Evolutionary conservation across 208 protist species (phyloP), one percentile per base, ranked within the genome.

Genomic region (Crithidia thermophila): DNA sequence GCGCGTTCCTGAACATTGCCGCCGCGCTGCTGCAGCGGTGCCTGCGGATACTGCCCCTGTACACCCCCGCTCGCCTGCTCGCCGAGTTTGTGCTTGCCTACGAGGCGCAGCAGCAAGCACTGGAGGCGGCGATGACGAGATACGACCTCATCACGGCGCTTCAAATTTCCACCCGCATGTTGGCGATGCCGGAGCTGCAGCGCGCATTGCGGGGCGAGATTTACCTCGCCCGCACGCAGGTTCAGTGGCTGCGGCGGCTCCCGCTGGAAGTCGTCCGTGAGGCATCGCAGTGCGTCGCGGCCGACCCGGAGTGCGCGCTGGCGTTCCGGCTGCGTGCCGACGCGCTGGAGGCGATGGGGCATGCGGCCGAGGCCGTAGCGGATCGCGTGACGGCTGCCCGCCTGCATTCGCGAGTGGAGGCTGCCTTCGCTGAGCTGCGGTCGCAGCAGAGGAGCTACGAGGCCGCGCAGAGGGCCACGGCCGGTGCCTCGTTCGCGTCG

Each of bases 1-100:
- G 57, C 20, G 47, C 75, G 4, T 94, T 89, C 79, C 59, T 93
- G 27, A 88, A 89, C 59, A 77, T 94, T 37, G 82, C 91, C 18
- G 89, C 87, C 4, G 75, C 73, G 16, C 68, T 93, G 46, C 59
- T 92, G 45, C 68, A 85, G 64, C 84, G 84, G 10, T 92, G 85
- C 52, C 65, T 97, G 28, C 56, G 56, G 6, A 47, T 91, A 20
- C 60, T 71, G 31, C 81, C 89, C 9, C 33, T 42, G 23, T 91
- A 88, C 73, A 61, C 72, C 2, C 84, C 87, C 13, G 89, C 88
- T 10, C 52, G 90, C 52, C 14, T 74, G 8, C 73, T 97, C 18
- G 89, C 82, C 25, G 68, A 86, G 53, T 89, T 91, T 51, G 66
- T 97, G 37, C 72, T 91, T 1, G 56, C 72, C 2, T 57, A 87